Evolutionary conservation across 2,329 filamentous ascomycete species (phyloP), one percentile per base, ranked within the genome.

Genomic region (Elsinoe ampelina): DNA sequence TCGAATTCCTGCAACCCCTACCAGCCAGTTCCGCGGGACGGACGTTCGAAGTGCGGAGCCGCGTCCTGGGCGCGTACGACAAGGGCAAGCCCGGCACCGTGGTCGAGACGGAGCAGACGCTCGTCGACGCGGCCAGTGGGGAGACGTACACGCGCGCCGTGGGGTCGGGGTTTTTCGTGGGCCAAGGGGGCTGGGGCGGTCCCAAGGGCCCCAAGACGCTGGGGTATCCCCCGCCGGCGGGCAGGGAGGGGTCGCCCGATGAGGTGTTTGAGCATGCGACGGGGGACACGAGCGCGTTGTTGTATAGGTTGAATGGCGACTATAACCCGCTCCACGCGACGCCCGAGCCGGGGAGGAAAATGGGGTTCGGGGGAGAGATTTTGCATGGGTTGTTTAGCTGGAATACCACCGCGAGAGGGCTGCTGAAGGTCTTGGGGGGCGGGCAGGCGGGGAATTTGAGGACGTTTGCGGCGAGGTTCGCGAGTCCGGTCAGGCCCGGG

Each of bases 241-340:
- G 78, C 61, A 82, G 83, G 72, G 74, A 76, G 52, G 30, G 30
- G 2, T 3, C 2, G 8, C 86, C 90, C 13, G 89, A 95, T 71
- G 80, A 77, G 42, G 79, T 83, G 5, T 80, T 87, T 63, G 80
- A 81, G 65, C 80, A 86, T 65, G 84, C 89, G 71, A 89, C 86
- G 3, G 86, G 76, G 22, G 67, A 75, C 55, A 83, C 91, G 74
- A 87, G 87, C 3, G 82, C 88, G 7, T 80, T 87, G 61, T 75
- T 93, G 57, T 93, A 93, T 72, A 81, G 80, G 73, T 80, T 95
- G 52, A 95, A 95, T 65, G 90, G 90, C 62, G 91, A 95, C 75
- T 95, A 95, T 74, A 95, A 95, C 75, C 91, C 90, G 26, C 83
- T 95, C 35, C 90, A 95, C 69, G 89, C 89, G 5, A 87, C 87